Evolutionary conservation across 495 filamentous ascomycete species (phyloP).

Genomic region (Daldinia decipiens): DNA sequence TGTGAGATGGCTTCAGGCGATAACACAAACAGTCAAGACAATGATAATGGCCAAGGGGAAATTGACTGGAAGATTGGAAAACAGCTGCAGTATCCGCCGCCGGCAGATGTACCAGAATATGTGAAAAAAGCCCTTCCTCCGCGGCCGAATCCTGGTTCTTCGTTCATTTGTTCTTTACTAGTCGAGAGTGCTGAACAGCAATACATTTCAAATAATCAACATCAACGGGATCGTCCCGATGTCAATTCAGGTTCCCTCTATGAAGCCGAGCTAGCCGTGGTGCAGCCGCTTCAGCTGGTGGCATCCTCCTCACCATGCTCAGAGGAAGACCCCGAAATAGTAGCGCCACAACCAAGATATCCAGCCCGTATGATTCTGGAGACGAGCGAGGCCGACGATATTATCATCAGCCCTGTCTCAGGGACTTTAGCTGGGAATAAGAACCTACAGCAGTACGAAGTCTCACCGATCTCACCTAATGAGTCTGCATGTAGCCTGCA

Average conservation of each 20-base stretch:
- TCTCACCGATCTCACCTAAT: constrained; percentile 34
- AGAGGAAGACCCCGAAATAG: constrained; percentile 12
- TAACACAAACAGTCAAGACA: not conserved
- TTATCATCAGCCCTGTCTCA: constrained; percentile 34
- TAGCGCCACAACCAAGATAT: constrained; percentile 28
- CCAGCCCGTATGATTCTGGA: constrained; percentile 18
- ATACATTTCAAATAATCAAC: not conserved
- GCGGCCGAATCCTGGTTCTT: constrained; percentile 18
- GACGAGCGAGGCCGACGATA: not conserved
- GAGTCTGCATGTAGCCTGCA: constrained; percentile 16
- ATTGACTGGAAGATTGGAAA: not conserved
- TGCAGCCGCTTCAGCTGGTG: constrained; percentile 15
- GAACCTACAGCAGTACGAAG: constrained; percentile 19
- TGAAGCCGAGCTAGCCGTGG: constrained; percentile 17
- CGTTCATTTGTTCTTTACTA: constrained; percentile 12
- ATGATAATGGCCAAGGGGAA: not conserved
- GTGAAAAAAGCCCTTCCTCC: constrained; percentile 38
- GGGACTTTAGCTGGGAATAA: constrained; percentile 9
- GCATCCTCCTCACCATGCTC: not conserved
- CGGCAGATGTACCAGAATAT: constrained; percentile 28
- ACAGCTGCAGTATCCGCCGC: constrained; percentile 25
- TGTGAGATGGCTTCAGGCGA: constrained; percentile 29
- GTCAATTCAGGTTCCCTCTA: not conserved
- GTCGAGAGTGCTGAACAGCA: not conserved
- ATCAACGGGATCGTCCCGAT: not conserved